phyloP scores from a whole-genome alignment of 2,329 filamentous ascomycete genomes.

The Cytospora paraplurivora region DNA sequence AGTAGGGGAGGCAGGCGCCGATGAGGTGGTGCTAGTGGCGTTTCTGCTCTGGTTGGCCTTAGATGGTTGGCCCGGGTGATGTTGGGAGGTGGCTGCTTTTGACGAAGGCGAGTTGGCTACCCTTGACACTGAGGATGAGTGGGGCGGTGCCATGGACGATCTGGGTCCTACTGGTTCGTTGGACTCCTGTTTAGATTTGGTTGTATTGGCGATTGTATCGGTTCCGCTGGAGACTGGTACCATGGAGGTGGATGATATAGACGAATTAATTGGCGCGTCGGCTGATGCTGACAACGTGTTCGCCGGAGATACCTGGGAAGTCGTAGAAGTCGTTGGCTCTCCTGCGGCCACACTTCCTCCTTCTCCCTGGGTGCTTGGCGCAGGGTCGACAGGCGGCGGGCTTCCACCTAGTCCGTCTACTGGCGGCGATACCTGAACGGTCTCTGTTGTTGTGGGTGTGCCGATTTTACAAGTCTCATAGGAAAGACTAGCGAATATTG shows the following conservation, averaged over 20 bases:
- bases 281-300: neutral
- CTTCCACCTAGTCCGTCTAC: conserved; percentile 11
- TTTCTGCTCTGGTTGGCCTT: conserved; percentile 19
- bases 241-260: neutral
- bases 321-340: conserved; percentile 7
- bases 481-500: conserved; percentile 29
- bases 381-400: neutral
- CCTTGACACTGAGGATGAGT: conserved; percentile 15
- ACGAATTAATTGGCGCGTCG: neutral
- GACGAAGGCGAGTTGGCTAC: conserved; percentile 3
- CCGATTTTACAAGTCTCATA: conserved; percentile 33
- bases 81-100: conserved; percentile 12
- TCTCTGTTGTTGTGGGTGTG: conserved; percentile 34
- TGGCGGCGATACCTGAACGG: conserved; percentile 31
- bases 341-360: neutral
- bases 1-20: conserved; percentile 63
- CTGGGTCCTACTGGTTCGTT: neutral
- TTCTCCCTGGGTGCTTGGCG: conserved; percentile 7
- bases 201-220: conserved; percentile 5
- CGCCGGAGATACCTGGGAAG: neutral
- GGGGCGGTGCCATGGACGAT: conserved; percentile 20
- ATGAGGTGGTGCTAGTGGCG: conserved; percentile 22
- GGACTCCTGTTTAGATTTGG: conserved; percentile 10
- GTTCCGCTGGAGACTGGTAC: conserved; percentile 1
- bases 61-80: conserved; percentile 14